Evolutionary conservation across 305 asterid genomes (phyloP).

Genomic region (Fraxinus greggii): DNA sequence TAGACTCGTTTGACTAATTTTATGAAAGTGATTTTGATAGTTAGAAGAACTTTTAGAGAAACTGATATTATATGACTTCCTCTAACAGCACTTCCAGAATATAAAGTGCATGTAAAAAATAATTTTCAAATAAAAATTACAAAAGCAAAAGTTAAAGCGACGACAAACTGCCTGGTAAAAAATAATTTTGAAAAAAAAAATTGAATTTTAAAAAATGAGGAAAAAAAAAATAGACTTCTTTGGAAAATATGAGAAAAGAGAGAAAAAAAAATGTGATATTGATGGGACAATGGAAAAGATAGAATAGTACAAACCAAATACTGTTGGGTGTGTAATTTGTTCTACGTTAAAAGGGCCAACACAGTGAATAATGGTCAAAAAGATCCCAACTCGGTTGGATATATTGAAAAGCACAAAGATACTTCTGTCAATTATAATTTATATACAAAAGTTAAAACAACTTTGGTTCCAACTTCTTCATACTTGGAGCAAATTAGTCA

Average conservation of each 20-base stretch:
- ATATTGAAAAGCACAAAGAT: constrained; percentile 30
- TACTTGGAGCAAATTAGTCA: constrained; percentile 43
- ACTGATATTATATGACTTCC: too few relatives aligned
- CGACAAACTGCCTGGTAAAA: neutral
- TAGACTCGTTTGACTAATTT: too few relatives aligned
- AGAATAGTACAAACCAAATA: constrained; percentile 1
- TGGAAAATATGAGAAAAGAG: neutral
- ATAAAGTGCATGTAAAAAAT: too few relatives aligned
- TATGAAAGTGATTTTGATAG: too few relatives aligned
- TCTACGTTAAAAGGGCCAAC: constrained; percentile 18
- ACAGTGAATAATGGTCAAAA: constrained; percentile 39
- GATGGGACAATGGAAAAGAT: constrained; percentile 21
- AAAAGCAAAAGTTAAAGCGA: too few relatives aligned
- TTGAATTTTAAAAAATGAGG: too few relatives aligned
- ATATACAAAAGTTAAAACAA: constrained; percentile 23
- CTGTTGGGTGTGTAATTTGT: constrained; percentile 10
- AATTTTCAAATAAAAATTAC: too few relatives aligned
- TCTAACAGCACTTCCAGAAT: too few relatives aligned
- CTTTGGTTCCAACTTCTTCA: constrained; percentile 38
- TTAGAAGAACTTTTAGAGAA: too few relatives aligned
- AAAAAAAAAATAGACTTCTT: too few relatives aligned
- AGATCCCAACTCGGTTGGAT: constrained; percentile 28
- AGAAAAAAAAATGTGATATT: neutral
- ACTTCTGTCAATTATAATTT: constrained; percentile 34
- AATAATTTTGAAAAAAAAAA: too few relatives aligned